Evolutionary conservation across 2,329 filamentous ascomycete species (phyloP), one percentile per base, ranked within the genome.

Genomic region (Colletotrichum nymphaeae): DNA sequence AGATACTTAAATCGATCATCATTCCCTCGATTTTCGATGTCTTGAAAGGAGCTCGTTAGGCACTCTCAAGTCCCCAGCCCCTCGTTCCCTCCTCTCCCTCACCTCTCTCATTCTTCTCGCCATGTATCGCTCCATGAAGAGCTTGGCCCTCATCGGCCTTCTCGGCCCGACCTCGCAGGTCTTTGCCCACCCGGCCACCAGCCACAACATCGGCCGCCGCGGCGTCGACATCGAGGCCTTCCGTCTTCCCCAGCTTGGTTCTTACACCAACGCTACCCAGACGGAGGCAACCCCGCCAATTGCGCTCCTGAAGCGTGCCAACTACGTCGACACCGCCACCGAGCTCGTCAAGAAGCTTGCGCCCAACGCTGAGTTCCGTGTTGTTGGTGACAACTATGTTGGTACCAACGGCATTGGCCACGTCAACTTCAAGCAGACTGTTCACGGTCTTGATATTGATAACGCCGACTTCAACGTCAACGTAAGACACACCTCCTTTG

Each of bases 391-490:
- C 77, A 81, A 85, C 75, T 89, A 89, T 73, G 82, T 87, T 32
- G 84, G 87, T 37, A 79, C 76, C 72, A 88, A 88, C 74, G 87
- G 87, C 16, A 82, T 89, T 71, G 84, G 84, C 3, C 88, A 89
- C 75, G 86, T 88, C 76, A 84, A 88, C 79, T 88, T 89, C 81
- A 88, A 87, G 80, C 88, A 89, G 79, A 88, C 86, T 0, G 81
- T 80, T 46, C 85, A 88, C 72, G 87, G 84, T 4, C 77, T 89
- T 14, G 88, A 89, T 70, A 86, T 90, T 69, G 88, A 89, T 76
- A 89, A 89, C 76, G 86, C 86, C 4, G 85, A 88, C 77, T 88
- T 88, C 78, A 88, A 88, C 73, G 86, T 89, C 67, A 89, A 89
- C 73, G 86, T 88, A 76, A 81, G 85, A 81, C n/a, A 7, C 28